Base-by-base conservation (phyloP, 306 rosid species). In the Quercus alba region DNA sequence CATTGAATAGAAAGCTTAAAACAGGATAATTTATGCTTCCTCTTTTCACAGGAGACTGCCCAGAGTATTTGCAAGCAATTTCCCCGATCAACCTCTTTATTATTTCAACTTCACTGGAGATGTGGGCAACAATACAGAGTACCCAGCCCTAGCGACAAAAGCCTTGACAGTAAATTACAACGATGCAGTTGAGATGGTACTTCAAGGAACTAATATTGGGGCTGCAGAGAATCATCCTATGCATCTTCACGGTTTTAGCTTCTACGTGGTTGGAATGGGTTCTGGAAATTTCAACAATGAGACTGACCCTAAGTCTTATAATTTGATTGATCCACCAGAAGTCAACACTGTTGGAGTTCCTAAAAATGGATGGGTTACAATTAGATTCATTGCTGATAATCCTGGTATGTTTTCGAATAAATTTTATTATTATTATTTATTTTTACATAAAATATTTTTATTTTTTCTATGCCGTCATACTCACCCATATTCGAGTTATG, bases 201-300 rank as follows among this genome's bases (percentile, higher is more conserved):
- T 77, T 49, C 92, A 88, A 80, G 89, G 90, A 64, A 86, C 90
- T 41, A 88, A 85, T 52, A 23, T 72, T 6, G 56, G 55, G 17
- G 31, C 84, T 21, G 80, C 72, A 52, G 80, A 75, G 81, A 84
- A 75, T 73, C 87, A 79, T 77, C 87, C 82, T 1, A 73, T 78
- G 21, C 82, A 82, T 62, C 38, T 69, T 20, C 82, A 77, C 52
- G 85, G 85, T n/a, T 85, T 26, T 71, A 82, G 80, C 69, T 85
- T 85, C 81, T 85, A 52, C 21, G 31, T 78, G 64, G 84, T 85
- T 6, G 88, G 88, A 56, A 64, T 33, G 3, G 88, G 85, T 20
- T 33, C 3, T 10, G 88, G 86, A 3, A 85, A 82, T 38, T 85
- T 75, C 35, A 18, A 85, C 35, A 18, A 23, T 1, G 59, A 19